Evolutionary conservation across 371 early-diverging fungal genomes (phyloP).

Genomic region (Mortierella sp.): DNA sequence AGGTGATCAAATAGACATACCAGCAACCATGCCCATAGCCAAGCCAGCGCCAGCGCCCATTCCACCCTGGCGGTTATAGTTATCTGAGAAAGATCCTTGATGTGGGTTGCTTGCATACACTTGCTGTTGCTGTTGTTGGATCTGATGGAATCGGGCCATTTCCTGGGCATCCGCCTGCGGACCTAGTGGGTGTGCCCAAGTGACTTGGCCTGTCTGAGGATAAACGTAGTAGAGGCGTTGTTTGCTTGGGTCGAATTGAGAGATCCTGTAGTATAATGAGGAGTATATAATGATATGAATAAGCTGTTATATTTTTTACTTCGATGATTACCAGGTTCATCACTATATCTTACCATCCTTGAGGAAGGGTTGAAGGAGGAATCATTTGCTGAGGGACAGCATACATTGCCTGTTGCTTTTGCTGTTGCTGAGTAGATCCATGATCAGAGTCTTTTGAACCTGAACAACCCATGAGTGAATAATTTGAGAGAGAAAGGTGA

Average conservation of each 20-base stretch:
- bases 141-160: constrained; percentile 42
- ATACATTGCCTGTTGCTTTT: constrained; percentile 21
- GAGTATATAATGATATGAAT: background rate
- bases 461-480: constrained; percentile 32
- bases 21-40: constrained; percentile 49
- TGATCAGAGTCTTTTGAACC: constrained; percentile 33
- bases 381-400: constrained; percentile 27
- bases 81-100: constrained; percentile 15
- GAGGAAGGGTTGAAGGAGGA: constrained; percentile 49
- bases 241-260: constrained; percentile 41
- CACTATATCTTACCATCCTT: constrained; percentile 38
- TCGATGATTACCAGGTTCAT: background rate
- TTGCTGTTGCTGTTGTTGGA: constrained; percentile 24
- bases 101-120: background rate
- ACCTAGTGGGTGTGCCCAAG: constrained; percentile 49
- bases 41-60: constrained; percentile 42
- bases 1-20: constrained; percentile 17
- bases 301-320: background rate
- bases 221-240: constrained; percentile 51
- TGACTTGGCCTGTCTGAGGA: constrained; percentile 40
- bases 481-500: background rate
- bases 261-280: constrained; percentile 27
- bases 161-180: constrained; percentile 39
- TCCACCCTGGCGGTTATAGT: constrained; percentile 47
- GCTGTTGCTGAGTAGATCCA: constrained; percentile 16